Evolutionary conservation across 179 eudicot species (phyloP), one percentile per base, ranked within the genome.

Genomic region (Nepenthes alata): DNA sequence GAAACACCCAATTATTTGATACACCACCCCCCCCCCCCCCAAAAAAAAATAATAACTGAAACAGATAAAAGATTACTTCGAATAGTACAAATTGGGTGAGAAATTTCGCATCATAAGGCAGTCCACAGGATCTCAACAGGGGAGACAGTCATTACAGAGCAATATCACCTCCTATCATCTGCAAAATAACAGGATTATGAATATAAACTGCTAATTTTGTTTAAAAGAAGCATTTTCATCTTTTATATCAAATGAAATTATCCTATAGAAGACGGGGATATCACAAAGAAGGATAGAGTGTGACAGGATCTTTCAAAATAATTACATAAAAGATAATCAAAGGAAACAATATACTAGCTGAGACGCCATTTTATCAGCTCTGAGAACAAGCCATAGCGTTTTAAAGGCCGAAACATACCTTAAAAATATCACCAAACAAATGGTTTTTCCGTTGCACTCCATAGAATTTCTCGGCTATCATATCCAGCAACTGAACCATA

Each of bases 341-440:
- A 25, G 25, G 25, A 25, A 25, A 25, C 25, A 25, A 25, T 25
- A 25, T 25, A 25, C 25, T 25, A 25, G 25, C 25, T 25, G 25
- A 25, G 25, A 58, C 47, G 25, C 25, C 25, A 25, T 0, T 25
- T 25, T 25, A 25, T 25, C 25, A 25, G 25, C 25, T 25, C 25
- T 25, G 25, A 25, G 25, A 25, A 25, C 25, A 25, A 25, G 25
- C 25, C 25, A 25, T 25, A 25, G 25, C 25, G 1, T 0, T 25
- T 25, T 25, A 0, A 25, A 25, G 25, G 25, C 45, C 15, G 64
- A 36, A 38, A 54, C 52, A 77, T 61, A 93, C 98, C 88, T 87
- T 89, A 66, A 93, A 81, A 41, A 89, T 49, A 66, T 93, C 98
- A 48, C 98, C 96, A 63, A 93, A 89, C 88, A 93, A 57, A 53